Evolutionary conservation across 768 basidiomycete genomes (phyloP).

Genomic region (Boletales sp.): DNA sequence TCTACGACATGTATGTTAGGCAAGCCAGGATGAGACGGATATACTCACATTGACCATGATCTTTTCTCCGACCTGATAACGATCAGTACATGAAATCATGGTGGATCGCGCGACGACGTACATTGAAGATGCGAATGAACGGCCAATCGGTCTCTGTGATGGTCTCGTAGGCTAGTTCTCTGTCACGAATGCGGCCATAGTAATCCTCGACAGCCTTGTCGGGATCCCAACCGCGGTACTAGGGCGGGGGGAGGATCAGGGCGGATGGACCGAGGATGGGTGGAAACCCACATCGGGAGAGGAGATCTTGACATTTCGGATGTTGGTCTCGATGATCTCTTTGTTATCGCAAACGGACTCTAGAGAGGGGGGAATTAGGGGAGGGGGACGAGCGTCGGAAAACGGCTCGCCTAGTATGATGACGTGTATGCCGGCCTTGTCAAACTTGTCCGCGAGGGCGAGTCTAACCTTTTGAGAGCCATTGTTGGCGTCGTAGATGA

Average conservation of each 20-base stretch:
- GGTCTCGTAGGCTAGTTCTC: conserved; percentile 86
- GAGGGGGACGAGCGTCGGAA: conserved; percentile 2
- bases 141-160: conserved; percentile 91
- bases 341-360: conserved; percentile 90
- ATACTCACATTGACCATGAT: conserved; percentile 85
- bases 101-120: background rate
- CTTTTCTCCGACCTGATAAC: conserved; percentile 80
- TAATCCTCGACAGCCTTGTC: conserved; percentile 92
- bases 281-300: conserved; percentile 81
- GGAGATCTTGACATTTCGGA: conserved; percentile 95
- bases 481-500: conserved; percentile 98
- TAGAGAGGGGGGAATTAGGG: conserved; percentile 27
- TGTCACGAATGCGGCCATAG: conserved; percentile 80
- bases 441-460: conserved; percentile 78
- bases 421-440: conserved; percentile 84
- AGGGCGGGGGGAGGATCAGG: background rate
- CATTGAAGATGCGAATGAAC: conserved; percentile 92
- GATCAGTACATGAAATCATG: conserved; percentile 6
- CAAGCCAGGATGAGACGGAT: background rate
- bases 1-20: conserved; percentile 36
- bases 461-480: conserved; percentile 67
- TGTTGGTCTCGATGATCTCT: conserved; percentile 91
- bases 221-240: conserved; percentile 94
- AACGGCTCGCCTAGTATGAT: conserved; percentile 73
- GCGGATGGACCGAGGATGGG: background rate